These are phyloP conservation scores for Paramecium caudatum DNA, from an alignment of 73 alveolate genomes.

Conservation along the genomic window DNA sequence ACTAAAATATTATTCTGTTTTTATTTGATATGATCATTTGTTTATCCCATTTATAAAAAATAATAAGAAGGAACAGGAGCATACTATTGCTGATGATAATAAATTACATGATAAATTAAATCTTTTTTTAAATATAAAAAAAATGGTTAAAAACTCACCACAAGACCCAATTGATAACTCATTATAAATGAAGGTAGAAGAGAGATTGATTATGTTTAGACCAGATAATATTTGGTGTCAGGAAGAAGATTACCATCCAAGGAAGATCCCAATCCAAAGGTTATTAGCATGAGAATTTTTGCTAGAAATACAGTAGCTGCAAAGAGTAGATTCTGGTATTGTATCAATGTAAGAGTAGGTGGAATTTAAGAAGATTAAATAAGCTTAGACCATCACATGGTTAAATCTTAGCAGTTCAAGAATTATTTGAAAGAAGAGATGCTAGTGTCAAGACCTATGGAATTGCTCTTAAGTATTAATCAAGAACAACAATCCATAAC, in stretches of 20 bases:
- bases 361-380: slow-evolving; percentile 90
- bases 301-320: slow-evolving; percentile 91
- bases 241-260: slow-evolving; percentile 91
- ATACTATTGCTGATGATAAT: background rate
- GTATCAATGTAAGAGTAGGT: slow-evolving; percentile 33
- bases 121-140: slow-evolving; percentile 59
- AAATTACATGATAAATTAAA: slow-evolving; percentile 39
- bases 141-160: slow-evolving; percentile 65
- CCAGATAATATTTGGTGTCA: slow-evolving; percentile 87
- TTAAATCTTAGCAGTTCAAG: slow-evolving; percentile 88
- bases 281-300: slow-evolving; percentile 92
- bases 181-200: slow-evolving; percentile 50
- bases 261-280: slow-evolving; percentile 87
- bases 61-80: background rate
- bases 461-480: slow-evolving; percentile 89
- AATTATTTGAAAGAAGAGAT: slow-evolving; percentile 87
- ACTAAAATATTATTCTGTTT: background rate
- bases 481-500: slow-evolving; percentile 94
- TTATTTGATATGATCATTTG: background rate
- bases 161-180: slow-evolving; percentile 59
- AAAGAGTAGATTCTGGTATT: slow-evolving; percentile 94
- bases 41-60: background rate
- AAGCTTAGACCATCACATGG: slow-evolving; percentile 91
- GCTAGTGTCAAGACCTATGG: slow-evolving; percentile 92
- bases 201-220: slow-evolving; percentile 63